phyloP scores from a whole-genome alignment of 2,329 filamentous ascomycete genomes.

The Diaporthe humulicola region DNA sequence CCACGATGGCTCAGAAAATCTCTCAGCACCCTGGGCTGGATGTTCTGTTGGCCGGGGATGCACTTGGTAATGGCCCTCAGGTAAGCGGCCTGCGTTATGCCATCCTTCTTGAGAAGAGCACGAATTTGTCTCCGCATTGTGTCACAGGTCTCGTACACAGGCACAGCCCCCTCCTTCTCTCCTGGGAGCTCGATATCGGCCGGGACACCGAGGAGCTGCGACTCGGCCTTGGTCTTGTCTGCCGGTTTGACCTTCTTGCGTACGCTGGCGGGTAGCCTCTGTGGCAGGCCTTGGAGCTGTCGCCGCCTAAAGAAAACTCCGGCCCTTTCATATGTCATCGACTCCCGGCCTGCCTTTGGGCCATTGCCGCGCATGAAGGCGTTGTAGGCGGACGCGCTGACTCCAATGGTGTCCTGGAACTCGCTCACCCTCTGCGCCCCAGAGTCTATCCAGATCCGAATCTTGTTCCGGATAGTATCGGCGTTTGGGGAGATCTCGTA shows the following conservation, averaged over 20 bases:
- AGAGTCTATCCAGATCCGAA: slow-evolving; percentile 62
- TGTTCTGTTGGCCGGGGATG: slow-evolving; percentile 52
- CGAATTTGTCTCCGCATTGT: slow-evolving; percentile 69
- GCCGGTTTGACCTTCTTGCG: not conserved
- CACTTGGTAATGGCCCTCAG: slow-evolving; percentile 56
- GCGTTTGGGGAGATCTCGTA: slow-evolving; percentile 14
- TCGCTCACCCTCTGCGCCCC: slow-evolving; percentile 65
- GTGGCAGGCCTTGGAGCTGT: slow-evolving; percentile 60
- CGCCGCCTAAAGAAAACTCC: slow-evolving; percentile 63
- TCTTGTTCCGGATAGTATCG: slow-evolving; percentile 38
- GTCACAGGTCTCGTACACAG: slow-evolving; percentile 70
- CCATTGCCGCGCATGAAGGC: slow-evolving; percentile 64
- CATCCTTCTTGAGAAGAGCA: slow-evolving; percentile 59
- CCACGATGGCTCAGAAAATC: slow-evolving; percentile 65
- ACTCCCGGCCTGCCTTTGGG: slow-evolving; percentile 50
- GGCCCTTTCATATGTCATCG: slow-evolving; percentile 53
- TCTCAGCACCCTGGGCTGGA: slow-evolving; percentile 55
- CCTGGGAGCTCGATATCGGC: slow-evolving; percentile 56
- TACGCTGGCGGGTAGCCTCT: slow-evolving; percentile 44
- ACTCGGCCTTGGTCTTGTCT: slow-evolving; percentile 6
- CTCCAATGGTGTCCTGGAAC: slow-evolving; percentile 59
- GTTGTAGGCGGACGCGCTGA: slow-evolving; percentile 54
- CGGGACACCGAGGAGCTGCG: slow-evolving; percentile 42
- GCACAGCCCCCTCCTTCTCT: slow-evolving; percentile 57
- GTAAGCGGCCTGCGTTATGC: slow-evolving; percentile 65